Conservation (phyloP, 495 filamentous ascomycete species). For the Xylaria curta region DNA sequence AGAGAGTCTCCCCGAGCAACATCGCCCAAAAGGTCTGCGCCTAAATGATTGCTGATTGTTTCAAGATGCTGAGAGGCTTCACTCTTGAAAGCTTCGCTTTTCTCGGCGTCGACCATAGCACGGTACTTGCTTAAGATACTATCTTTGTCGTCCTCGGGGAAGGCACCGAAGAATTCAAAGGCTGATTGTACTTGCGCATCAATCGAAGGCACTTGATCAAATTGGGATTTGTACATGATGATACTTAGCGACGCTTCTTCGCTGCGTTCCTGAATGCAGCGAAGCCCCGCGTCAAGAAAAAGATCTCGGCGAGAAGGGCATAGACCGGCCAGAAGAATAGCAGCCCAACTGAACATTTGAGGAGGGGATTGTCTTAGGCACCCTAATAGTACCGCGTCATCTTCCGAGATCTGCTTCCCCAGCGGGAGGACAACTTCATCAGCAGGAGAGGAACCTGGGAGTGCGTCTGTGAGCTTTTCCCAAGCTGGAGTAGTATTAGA, state of each 20-base stretch:
- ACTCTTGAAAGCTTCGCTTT: slow-evolving; percentile 17
- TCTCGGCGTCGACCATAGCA: slow-evolving; percentile 22
- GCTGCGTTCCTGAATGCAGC: slow-evolving; percentile 34
- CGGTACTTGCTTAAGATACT: slow-evolving; percentile 31
- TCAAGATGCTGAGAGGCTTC: slow-evolving; percentile 34
- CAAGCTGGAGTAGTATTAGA: slow-evolving; percentile 29
- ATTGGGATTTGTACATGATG: slow-evolving; percentile 38
- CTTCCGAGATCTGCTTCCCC: slow-evolving; percentile 6
- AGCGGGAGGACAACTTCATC: neutral
- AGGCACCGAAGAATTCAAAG: slow-evolving; percentile 31
- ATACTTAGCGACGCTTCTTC: slow-evolving; percentile 36
- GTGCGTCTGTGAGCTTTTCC: slow-evolving; percentile 29
- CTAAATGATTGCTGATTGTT: slow-evolving; percentile 31
- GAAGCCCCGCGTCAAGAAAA: slow-evolving; percentile 35
- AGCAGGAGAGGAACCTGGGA: slow-evolving; percentile 28
- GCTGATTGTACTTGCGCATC: slow-evolving; percentile 31
- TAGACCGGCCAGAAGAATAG: slow-evolving; percentile 32
- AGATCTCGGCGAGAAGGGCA: slow-evolving; percentile 33
- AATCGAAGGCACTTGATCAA: slow-evolving; percentile 29
- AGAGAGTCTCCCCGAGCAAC: slow-evolving; percentile 28
- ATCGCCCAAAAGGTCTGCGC: slow-evolving; percentile 31
- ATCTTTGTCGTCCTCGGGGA: slow-evolving; percentile 6
- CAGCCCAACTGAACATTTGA: slow-evolving; percentile 37
- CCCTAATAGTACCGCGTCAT: slow-evolving; percentile 31
- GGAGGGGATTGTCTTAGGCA: slow-evolving; percentile 33